Evolutionary conservation across 108 stramenopile species (phyloP), one percentile per base, ranked within the genome.

Genomic region (Skeletonema tropicum): DNA sequence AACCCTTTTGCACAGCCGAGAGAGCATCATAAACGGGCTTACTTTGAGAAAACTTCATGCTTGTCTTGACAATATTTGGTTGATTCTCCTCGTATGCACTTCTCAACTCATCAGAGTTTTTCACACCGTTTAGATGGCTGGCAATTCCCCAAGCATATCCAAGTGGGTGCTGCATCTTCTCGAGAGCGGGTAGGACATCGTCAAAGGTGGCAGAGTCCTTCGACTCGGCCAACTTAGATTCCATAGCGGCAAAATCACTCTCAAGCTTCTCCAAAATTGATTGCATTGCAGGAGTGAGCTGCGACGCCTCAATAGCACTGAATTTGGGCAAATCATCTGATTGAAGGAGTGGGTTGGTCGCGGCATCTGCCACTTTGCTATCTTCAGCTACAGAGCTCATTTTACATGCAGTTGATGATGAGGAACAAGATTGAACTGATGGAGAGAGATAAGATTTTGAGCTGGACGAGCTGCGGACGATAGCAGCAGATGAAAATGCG

Each of bases 121-220:
- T 97, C 36, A 99, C 98, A 1, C 97, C 97, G 61, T 96, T 97
- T 63, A 99, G 86, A 83, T 99, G 98, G 26, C 94, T 88, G 29
- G 98, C 97, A n/a, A 99, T 91, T 14, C 97, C 97, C 98, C 98
- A 99, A 5, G 88, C 92, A 74, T 87, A 98, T 26, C 89, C 89
- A 29, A 88, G 59, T 1, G 86, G 84, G 60, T 86, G 85, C 57
- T 92, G 93, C 68, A 92, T 90, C 58, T 86, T 85, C 66, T 95
- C 92, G 39, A 94, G 65, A 17, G 88, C 89, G 11, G 95, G 94
- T 30, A 95, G 78, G 10, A 92, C 89, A 12, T 95, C 84, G 2
- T 88, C 86, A 62, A 83, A 94, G 25, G 57, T 1, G 32, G 57
- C 62, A 13, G 36, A 46, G 33, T 35, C 67, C 23, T 65, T 52